phyloP scores from a whole-genome alignment of 2,329 filamentous ascomycete species.

The Ascochyta rabiei region DNA sequence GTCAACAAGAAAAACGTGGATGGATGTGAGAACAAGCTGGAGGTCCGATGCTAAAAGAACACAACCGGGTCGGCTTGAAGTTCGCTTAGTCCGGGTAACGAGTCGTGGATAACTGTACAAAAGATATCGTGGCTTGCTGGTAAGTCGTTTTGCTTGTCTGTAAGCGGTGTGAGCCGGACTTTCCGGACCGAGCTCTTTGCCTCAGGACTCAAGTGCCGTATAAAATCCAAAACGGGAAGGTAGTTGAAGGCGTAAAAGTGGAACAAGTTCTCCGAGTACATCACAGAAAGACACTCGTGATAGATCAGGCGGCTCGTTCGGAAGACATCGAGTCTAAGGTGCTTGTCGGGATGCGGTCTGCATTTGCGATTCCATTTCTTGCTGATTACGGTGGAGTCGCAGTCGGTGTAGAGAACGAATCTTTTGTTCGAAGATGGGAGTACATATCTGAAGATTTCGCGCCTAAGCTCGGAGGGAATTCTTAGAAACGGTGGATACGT shows the following conservation, averaged over 20 bases:
- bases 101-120: conserved; percentile 49
- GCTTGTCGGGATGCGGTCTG: conserved; percentile 42
- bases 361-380: conserved; percentile 46
- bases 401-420: conserved; percentile 55
- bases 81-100: conserved; percentile 43
- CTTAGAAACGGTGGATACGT: conserved; percentile 46
- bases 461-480: conserved; percentile 48
- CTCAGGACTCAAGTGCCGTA: conserved; percentile 47
- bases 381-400: conserved; percentile 47
- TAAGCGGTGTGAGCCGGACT: conserved; percentile 46
- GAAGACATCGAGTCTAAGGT: conserved; percentile 43
- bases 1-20: background rate
- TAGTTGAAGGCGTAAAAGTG: conserved; percentile 50
- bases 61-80: conserved; percentile 47
- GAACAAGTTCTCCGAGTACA: conserved; percentile 49
- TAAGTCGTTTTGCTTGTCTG: conserved; percentile 44
- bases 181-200: conserved; percentile 47
- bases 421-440: conserved; percentile 49
- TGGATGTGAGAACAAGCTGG: background rate
- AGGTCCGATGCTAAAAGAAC: conserved; percentile 36
- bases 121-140: conserved; percentile 45
- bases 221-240: conserved; percentile 48
- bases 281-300: conserved; percentile 46
- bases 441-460: conserved; percentile 48
- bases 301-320: conserved; percentile 48